Evolutionary conservation across 2,329 filamentous ascomycete species (phyloP), one percentile per base, ranked within the genome.

Genomic region (Botrytis pseudocinerea): DNA sequence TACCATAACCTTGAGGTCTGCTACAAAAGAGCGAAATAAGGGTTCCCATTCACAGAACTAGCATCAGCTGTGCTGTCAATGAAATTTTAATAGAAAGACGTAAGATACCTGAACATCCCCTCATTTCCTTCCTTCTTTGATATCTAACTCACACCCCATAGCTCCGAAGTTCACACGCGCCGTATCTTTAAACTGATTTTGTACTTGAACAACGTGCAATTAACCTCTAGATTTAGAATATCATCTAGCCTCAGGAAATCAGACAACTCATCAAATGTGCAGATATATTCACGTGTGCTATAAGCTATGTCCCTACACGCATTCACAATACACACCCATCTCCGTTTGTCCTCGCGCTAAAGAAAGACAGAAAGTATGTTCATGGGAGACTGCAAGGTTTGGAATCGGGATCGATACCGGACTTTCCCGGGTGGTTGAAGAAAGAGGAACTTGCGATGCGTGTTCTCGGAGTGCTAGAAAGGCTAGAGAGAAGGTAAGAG

Each of bases 61-160:
- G 38, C 59, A 61, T 40, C 1, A 9, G 14, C 20, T 5, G 10
- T 60, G 32, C 18, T 60, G 25, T 35, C n/a, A 22, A 25, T 4
- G 1, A 16, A 22, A 4, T 35, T 25, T 60, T 4, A 7, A 35
- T 25, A 22, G 28, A 18, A 35, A 59, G 25, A 35, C 12, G 35
- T 60, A 12, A 35, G 22, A 10, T 7, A 1, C 3, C 6, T 14
- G 8, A 14, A 4, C 0, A 35, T 35, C 4, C 4, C 4, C 4
- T 6, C 2, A 35, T 60, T 25, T n/a, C 8, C 3, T 10, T 12
- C 57, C 9, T 8, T 28, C 9, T 35, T 6, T 22, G 22, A 20
- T 6, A 10, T 22, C 20, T 3, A 12, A 12, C 20, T 35, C 9
- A 22, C 12, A 60, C 2, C 32, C n/a, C 10, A 57, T 4, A 35